A percentile compares a stretch with the other conserved stretches of the same genome.
These are phyloP conservation scores for Histomonas meleagridis DNA, from an alignment of 208 protist species.

Conservation along the genomic window DNA sequence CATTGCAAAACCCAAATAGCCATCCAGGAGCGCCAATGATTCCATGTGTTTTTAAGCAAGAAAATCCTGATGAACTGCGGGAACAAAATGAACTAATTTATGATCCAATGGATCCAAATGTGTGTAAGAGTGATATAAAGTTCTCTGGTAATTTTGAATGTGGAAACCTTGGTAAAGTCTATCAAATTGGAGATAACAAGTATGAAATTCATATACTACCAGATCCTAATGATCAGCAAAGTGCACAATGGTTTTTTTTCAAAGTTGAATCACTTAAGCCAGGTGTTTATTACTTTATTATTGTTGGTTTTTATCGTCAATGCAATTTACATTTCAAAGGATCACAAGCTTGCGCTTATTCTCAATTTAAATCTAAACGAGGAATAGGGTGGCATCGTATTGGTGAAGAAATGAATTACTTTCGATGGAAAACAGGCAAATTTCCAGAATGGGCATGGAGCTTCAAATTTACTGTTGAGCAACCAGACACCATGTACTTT, in stretches of 20 bases:
- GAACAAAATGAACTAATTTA: background rate
- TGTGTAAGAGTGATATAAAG: background rate
- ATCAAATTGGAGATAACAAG: background rate
- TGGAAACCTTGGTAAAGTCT: background rate
- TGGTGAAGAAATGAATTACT: conserved; percentile 23
- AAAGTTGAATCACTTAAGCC: background rate
- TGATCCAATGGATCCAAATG: background rate
- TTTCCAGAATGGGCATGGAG: conserved; percentile 12
- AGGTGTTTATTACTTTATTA: background rate
- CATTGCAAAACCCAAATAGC: background rate
- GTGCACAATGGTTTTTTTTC: conserved; percentile 30
- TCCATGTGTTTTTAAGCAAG: background rate
- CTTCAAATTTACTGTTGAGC: conserved; percentile 13
- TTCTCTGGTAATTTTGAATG: conserved; percentile 33
- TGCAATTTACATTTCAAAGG: conserved; percentile 21
- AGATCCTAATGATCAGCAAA: conserved; percentile 29
- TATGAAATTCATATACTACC: conserved; percentile 25
- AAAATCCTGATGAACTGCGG: background rate
- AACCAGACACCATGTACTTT: conserved; percentile 2
- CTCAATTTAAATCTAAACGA: background rate
- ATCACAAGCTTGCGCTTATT: background rate
- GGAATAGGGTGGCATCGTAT: conserved; percentile 3
- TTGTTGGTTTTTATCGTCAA: background rate
- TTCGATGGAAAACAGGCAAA: background rate
- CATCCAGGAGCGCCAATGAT: background rate